These are phyloP conservation scores for Zizania palustris DNA, from an alignment of 202 grass and related monocot species.

Conservation along the genomic window DNA sequence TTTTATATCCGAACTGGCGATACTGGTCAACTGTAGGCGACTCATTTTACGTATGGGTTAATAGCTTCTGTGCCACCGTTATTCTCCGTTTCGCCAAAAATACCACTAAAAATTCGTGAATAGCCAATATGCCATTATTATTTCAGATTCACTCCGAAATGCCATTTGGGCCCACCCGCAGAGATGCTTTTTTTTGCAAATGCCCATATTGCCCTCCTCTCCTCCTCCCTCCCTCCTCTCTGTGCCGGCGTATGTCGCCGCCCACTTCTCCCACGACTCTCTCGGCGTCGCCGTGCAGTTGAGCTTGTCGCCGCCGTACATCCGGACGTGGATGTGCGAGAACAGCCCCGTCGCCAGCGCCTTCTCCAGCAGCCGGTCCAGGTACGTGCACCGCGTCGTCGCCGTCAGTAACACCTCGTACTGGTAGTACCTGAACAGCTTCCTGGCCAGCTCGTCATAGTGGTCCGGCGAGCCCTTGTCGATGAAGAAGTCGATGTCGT, in stretches of 20 bases:
- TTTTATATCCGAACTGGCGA: too few species aligned
- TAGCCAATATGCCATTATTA: too few species aligned
- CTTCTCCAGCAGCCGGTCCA: background rate
- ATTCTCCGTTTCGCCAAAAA: too few species aligned
- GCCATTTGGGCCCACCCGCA: too few species aligned
- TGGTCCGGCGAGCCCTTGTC: background rate
- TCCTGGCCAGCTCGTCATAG: background rate
- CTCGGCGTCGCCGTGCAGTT: background rate
- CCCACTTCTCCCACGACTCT: slow-evolving; percentile 8
- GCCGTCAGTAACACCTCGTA: background rate
- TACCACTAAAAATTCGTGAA: too few species aligned
- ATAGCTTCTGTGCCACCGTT: too few species aligned
- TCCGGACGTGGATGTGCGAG: background rate
- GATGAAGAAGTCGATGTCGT: slow-evolving; percentile 22
- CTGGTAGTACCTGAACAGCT: background rate
- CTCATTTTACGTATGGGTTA: too few species aligned
- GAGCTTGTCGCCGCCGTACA: background rate
- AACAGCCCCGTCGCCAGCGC: slow-evolving; percentile 31
- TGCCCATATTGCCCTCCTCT: too few species aligned
- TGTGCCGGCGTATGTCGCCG: slow-evolving; percentile 18
- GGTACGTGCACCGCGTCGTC: slow-evolving; percentile 30
- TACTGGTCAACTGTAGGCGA: too few species aligned
- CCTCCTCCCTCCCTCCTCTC: too few species aligned
- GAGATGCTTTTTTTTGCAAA: too few species aligned
- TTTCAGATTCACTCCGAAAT: too few species aligned